Evolutionary conservation across 208 protist genomes (phyloP), one percentile per base, ranked within the genome.

Genomic region (Herpetomonas tarakana): DNA sequence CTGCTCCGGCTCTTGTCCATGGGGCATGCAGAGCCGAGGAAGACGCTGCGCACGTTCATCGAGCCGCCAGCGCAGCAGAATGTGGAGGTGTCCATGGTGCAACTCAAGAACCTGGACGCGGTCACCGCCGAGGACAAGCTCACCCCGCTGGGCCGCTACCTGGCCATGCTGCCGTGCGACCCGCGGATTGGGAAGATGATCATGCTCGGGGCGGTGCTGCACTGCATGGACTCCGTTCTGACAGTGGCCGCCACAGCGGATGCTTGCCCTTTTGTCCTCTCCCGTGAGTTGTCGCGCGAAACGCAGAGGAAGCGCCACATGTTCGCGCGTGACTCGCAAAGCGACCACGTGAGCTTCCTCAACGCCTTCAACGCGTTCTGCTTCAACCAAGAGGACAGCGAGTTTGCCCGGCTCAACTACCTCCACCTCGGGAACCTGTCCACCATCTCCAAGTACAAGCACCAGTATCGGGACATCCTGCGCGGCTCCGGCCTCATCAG

Each of bases 121-220:
- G 74, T 94, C 16, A 66, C 71, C 4, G 58, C 58, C 30, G 38
- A 30, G 21, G 79, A 88, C 46, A 16, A 25, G 14, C 62, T 98
- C 7, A 97, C 96, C 0, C 80, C 88, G n/a, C 71, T 98, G 11
- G 96, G 96, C 0, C 52, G 66, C 39, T 92, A 93, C 61, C 47
- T 97, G 7, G 72, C 89, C n/a, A 52, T 65, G 44, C 76, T 97
- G 16, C 96, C 96, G 6, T 88, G 93, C 47, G 91, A 97, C 45
- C 76, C 81, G 35, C 73, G 71, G 21, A 64, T 97, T 19, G 96
- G 88, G 14, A 98, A 98, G 67, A 96, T 98, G 91, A 86, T 98
- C 38, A 71, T 98, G 27, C 95, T 93, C 63, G 93, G 88, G 26
- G 83, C 84, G 9, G 80, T 98, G 3, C 76, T 98, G 49, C 53